phyloP scores from a whole-genome alignment of 1,284 basidiomycete genomes.

The Cutaneotrichosporon sp. region DNA sequence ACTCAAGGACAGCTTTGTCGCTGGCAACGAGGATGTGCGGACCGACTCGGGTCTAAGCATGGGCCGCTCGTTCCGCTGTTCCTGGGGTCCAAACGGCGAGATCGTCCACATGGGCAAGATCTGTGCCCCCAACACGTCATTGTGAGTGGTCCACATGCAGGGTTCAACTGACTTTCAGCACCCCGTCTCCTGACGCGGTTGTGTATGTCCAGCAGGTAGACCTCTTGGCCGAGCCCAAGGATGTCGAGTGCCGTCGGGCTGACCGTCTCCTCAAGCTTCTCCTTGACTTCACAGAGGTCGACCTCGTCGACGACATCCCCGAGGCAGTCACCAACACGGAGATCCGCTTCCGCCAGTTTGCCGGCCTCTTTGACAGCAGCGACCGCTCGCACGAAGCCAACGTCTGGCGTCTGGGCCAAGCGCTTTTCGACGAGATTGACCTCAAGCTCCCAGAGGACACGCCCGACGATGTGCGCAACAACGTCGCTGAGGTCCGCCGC shows the following conservation, averaged over 20 bases:
- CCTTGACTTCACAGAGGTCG: slow-evolving; percentile 67
- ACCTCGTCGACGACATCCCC: slow-evolving; percentile 54
- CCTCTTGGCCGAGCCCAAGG: slow-evolving; percentile 26
- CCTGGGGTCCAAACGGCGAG: slow-evolving; percentile 78
- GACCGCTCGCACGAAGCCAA: slow-evolving; percentile 72
- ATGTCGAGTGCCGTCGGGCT: slow-evolving; percentile 52
- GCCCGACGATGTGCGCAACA: slow-evolving; percentile 54
- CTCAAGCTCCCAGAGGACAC: slow-evolving; percentile 60
- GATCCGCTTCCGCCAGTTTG: slow-evolving; percentile 75
- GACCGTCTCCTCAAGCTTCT: slow-evolving; percentile 74
- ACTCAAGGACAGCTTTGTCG: slow-evolving; percentile 28
- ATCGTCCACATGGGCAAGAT: slow-evolving; percentile 71
- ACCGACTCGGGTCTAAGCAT: slow-evolving; percentile 78
- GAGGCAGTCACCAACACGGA: slow-evolving; percentile 55
- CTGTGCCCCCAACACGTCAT: slow-evolving; percentile 52
- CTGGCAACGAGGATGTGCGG: slow-evolving; percentile 60
- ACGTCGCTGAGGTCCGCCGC: slow-evolving; percentile 57
- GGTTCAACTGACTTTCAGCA: slow-evolving; percentile 22
- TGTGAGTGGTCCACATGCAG: slow-evolving; percentile 33
- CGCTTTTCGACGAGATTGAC: slow-evolving; percentile 76
- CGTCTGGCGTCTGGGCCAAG: slow-evolving; percentile 81
- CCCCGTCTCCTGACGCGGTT: slow-evolving; percentile 22
- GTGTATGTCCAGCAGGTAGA: slow-evolving; percentile 30
- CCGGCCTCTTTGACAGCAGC: slow-evolving; percentile 63
- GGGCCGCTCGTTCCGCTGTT: slow-evolving; percentile 82